These are phyloP conservation scores for Saitozyma podzolica DNA, from an alignment of 768 basidiomycete genomes.

Conservation along the genomic window DNA sequence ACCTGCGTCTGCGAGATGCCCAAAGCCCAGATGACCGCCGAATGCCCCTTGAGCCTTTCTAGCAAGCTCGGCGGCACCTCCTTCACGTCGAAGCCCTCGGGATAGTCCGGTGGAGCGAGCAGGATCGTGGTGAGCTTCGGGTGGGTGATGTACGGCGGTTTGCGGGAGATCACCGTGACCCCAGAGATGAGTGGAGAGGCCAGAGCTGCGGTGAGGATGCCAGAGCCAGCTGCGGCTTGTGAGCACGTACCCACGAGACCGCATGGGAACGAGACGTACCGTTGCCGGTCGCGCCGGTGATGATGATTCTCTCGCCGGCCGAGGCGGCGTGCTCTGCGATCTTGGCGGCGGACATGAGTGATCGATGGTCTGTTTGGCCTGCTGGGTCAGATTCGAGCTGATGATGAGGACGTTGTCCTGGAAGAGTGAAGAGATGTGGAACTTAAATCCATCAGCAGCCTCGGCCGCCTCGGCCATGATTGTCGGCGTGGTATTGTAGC, in stretches of 20 bases:
- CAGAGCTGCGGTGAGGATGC: conserved; percentile 20
- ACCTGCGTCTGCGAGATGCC: conserved; percentile 25
- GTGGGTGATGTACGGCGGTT: conserved; percentile 17
- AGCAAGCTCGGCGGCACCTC: conserved; percentile 17
- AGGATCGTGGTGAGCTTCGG: conserved; percentile 19
- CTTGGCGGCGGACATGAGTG: no score
- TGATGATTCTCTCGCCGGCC: conserved; percentile 16
- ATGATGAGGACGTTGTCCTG: no score
- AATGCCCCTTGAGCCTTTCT: conserved; percentile 16
- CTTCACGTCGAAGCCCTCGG: conserved; percentile 21
- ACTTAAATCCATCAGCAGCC: no score
- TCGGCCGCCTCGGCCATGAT: no score
- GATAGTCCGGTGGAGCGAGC: conserved; percentile 21
- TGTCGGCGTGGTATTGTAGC: no score
- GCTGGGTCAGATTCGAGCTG: no score
- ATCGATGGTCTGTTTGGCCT: no score
- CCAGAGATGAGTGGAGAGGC: conserved; percentile 18
- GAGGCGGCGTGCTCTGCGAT: no score
- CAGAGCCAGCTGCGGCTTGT: conserved; percentile 22
- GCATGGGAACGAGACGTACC: conserved; percentile 10
- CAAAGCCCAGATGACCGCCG: conserved; percentile 26
- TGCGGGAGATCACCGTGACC: conserved; percentile 22
- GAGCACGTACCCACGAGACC: no score
- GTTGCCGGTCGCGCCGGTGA: conserved; percentile 36
- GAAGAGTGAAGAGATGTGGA: no score